A percentile compares a stretch with the other conserved stretches of the same genome.
Evolutionary conservation across 495 filamentous ascomycete species (phyloP).

Genomic region (Aspergillus wentii): DNA sequence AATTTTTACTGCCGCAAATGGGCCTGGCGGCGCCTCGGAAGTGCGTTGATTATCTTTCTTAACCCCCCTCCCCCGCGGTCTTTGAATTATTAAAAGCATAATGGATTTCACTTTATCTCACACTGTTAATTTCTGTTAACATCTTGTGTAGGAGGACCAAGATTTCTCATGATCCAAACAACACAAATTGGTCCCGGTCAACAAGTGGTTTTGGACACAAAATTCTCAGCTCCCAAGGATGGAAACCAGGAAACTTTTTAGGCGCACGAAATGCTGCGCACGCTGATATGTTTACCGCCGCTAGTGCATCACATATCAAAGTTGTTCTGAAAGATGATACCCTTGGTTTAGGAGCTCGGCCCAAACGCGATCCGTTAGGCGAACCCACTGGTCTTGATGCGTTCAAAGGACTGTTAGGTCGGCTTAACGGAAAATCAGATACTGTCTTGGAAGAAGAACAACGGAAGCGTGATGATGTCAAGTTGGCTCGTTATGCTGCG

Average conservation of each 20-base stretch:
- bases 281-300: constrained; percentile 66
- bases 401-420: constrained; percentile 77
- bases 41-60: constrained; percentile 34
- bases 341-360: constrained; percentile 78
- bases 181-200: constrained; percentile 82
- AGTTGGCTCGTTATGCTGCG: constrained; percentile 61
- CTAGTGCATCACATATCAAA: constrained; percentile 71
- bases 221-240: constrained; percentile 82
- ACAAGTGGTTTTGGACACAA: constrained; percentile 79
- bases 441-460: constrained; percentile 60
- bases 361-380: constrained; percentile 48
- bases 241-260: constrained; percentile 77
- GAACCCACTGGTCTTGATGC: constrained; percentile 77
- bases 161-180: constrained; percentile 86
- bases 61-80: neutral
- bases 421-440: constrained; percentile 83
- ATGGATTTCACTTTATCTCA: too few relatives aligned
- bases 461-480: constrained; percentile 53
- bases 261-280: constrained; percentile 71
- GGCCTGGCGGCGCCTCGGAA: constrained; percentile 70
- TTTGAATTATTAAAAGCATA: too few relatives aligned
- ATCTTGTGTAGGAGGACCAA: constrained; percentile 60
- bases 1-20: constrained; percentile 42
- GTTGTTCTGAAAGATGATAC: constrained; percentile 84
- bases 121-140: too few relatives aligned